Percentiles rank a stretch among this genome's conserved stretches.
Conservation (phyloP, 2,329 filamentous ascomycete species). For the Talaromyces pinophilus region DNA sequence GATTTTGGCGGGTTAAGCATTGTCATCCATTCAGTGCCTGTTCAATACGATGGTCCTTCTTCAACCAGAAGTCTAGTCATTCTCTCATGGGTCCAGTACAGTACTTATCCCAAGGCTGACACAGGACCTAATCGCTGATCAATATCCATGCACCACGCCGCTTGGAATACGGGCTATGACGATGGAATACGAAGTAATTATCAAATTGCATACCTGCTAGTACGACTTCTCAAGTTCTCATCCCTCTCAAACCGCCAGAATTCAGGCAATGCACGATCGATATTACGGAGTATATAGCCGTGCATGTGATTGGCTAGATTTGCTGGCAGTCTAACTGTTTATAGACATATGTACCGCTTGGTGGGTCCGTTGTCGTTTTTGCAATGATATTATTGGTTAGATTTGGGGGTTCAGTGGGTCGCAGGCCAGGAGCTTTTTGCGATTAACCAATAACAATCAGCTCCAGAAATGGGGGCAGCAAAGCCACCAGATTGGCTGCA, state of each 20-base stretch:
- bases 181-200: no score
- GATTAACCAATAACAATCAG: neutral
- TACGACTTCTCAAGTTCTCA: neutral
- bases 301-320: neutral
- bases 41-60: neutral
- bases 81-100: neutral
- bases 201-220: neutral
- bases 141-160: neutral
- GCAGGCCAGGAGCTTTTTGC: accelerated
- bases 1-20: no score
- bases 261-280: neutral
- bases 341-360: neutral
- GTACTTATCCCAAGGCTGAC: conserved; percentile 4
- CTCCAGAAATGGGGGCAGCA: neutral
- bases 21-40: neutral
- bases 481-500: neutral
- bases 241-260: neutral
- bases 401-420: neutral
- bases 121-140: neutral
- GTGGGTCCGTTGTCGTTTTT: neutral
- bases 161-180: neutral
- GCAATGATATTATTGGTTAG: neutral
- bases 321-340: neutral
- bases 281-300: neutral
- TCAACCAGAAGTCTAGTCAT: neutral